Percentiles rank a stretch among this genome's conserved stretches.
phyloP scores from a whole-genome alignment of 257 asterid genomes.

The Solanum ahanhuiri region DNA sequence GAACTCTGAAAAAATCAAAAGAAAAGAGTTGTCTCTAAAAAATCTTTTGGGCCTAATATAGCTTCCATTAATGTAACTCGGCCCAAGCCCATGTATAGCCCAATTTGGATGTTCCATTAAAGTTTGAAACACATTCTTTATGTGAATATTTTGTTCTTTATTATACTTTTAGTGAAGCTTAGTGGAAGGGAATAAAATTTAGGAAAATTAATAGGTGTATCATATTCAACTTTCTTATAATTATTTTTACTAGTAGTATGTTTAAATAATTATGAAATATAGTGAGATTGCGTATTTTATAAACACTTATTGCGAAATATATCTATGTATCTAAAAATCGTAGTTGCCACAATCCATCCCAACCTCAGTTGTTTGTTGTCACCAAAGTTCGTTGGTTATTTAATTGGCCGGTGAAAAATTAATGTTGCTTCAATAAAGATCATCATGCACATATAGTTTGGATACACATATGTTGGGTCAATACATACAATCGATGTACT shows the following conservation, averaged over 20 bases:
- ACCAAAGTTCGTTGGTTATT: neutral
- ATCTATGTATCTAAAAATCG: neutral
- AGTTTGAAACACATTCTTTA: neutral
- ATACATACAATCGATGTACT: neutral
- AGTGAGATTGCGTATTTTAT: neutral
- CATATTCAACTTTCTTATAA: neutral
- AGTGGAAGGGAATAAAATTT: neutral
- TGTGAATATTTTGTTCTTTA: neutral
- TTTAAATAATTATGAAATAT: neutral
- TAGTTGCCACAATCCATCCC: neutral
- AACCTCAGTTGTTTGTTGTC: neutral
- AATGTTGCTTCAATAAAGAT: neutral
- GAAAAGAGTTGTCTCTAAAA: neutral
- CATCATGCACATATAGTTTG: neutral
- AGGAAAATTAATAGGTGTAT: no score
- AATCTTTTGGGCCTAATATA: no score
- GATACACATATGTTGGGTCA: neutral
- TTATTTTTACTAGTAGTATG: neutral
- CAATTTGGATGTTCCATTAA: neutral
- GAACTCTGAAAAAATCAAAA: neutral
- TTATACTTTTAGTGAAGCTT: neutral
- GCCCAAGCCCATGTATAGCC: neutral
- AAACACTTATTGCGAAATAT: no score
- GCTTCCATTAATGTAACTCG: neutral
- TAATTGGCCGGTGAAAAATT: neutral